Evolutionary conservation across 495 filamentous ascomycete species (phyloP).

Genomic region (Zalerion maritima): DNA sequence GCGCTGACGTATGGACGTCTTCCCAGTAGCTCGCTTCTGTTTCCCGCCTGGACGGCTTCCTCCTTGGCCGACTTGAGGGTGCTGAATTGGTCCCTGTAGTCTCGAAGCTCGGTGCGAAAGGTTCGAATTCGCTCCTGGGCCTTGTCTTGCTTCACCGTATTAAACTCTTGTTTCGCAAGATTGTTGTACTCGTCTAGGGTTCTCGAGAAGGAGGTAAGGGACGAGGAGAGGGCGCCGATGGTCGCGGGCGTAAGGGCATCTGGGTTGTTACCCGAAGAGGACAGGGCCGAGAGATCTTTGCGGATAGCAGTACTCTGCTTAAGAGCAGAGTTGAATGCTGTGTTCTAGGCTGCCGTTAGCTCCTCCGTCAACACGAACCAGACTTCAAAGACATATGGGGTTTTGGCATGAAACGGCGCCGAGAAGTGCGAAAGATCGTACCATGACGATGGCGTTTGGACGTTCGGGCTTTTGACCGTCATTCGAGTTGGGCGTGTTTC

Average conservation of each 20-base stretch:
- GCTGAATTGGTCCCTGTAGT: slow-evolving; percentile 66
- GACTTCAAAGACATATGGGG: no score
- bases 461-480: no score
- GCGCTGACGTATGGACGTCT: slow-evolving; percentile 72
- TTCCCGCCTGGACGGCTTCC: slow-evolving; percentile 55
- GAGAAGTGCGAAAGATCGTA: no score
- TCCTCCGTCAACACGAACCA: no score
- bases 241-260: slow-evolving; percentile 31
- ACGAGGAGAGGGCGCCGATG: slow-evolving; percentile 46
- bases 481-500: no score
- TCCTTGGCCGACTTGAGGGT: slow-evolving; percentile 59
- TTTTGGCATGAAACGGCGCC: no score
- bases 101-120: slow-evolving; percentile 68
- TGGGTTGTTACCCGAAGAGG: slow-evolving; percentile 43
- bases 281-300: slow-evolving; percentile 53
- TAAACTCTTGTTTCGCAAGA: slow-evolving; percentile 75
- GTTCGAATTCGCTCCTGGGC: slow-evolving; percentile 71
- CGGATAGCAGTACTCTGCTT: slow-evolving; percentile 68
- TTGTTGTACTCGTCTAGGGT: slow-evolving; percentile 87
- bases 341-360: no score
- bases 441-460: no score
- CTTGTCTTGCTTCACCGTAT: slow-evolving; percentile 77
- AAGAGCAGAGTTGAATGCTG: slow-evolving; percentile 70
- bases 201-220: slow-evolving; percentile 73
- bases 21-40: slow-evolving; percentile 74